phyloP scores from a whole-genome alignment of 139 green algal genomes.

The Ulvella scutata region DNA sequence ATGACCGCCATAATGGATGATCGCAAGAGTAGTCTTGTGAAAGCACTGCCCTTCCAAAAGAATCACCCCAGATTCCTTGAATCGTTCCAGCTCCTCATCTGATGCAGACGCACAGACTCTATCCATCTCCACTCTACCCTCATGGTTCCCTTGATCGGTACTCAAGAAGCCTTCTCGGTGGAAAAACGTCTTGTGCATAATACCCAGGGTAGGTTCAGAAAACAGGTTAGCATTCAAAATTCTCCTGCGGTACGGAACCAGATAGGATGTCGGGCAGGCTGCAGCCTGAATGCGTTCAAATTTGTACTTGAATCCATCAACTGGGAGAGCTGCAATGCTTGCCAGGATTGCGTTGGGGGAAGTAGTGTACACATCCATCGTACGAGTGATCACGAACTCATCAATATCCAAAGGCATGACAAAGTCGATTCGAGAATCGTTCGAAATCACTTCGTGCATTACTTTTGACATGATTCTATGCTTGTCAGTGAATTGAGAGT shows the following conservation, averaged over 20 bases:
- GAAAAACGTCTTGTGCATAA: not conserved
- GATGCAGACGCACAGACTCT: not conserved
- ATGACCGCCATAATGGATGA: not conserved
- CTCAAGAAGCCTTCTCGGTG: not conserved
- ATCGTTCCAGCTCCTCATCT: not conserved
- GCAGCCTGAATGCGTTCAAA: not conserved
- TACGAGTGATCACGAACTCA: not conserved
- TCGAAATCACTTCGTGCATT: not conserved
- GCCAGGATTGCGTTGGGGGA: not conserved
- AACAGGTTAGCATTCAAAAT: not conserved
- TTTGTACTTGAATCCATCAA: not conserved
- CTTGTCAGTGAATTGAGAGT: not conserved
- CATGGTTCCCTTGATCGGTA: not conserved
- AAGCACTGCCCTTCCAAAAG: too few species aligned
- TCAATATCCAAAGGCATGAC: not conserved
- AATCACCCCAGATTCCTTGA: not conserved
- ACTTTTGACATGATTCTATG: not conserved
- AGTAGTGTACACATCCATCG: not conserved
- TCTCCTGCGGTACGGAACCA: too few species aligned
- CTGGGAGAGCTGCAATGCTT: not conserved
- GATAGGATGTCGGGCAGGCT: not conserved
- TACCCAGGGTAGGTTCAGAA: not conserved
- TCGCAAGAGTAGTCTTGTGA: not conserved
- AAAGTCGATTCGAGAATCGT: not conserved
- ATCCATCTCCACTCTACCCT: not conserved